Evolutionary conservation across 2,329 filamentous ascomycete genomes (phyloP).

Genomic region (Ascochyta viciae-villosae): DNA sequence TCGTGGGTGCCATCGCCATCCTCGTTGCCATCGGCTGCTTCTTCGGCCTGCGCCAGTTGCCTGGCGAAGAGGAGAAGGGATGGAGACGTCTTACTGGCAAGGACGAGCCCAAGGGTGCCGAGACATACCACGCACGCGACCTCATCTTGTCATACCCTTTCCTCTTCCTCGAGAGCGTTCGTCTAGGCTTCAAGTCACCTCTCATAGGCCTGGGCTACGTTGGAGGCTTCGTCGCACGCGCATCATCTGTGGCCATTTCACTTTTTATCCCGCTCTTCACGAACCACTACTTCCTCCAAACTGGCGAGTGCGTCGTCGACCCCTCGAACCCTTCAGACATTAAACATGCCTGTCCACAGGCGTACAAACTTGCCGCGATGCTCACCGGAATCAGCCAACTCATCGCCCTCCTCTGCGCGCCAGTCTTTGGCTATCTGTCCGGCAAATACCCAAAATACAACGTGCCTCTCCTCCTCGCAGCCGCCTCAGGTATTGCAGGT

Average conservation of each 20-base stretch:
- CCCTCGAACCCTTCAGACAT: slow-evolving; percentile 64
- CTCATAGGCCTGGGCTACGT: slow-evolving; percentile 88
- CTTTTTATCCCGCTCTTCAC: slow-evolving; percentile 93
- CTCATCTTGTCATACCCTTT: slow-evolving; percentile 64
- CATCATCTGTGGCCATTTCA: slow-evolving; percentile 93
- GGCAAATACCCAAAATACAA: slow-evolving; percentile 71
- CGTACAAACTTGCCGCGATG: slow-evolving; percentile 87
- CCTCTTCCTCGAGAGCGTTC: slow-evolving; percentile 52
- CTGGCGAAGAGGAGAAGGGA: slow-evolving; percentile 80
- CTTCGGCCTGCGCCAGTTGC: slow-evolving; percentile 72
- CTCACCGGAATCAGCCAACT: slow-evolving; percentile 90
- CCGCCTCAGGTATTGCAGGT: slow-evolving; percentile 76
- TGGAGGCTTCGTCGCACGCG: slow-evolving; percentile 91
- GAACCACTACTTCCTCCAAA: slow-evolving; percentile 85
- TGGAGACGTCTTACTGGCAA: slow-evolving; percentile 57
- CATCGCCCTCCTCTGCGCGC: slow-evolving; percentile 82
- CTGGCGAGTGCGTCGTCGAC: slow-evolving; percentile 74
- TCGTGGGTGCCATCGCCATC: slow-evolving; percentile 77
- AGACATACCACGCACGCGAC: slow-evolving; percentile 53
- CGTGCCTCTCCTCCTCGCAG: slow-evolving; percentile 74
- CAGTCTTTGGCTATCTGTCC: slow-evolving; percentile 86
- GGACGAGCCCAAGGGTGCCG: slow-evolving; percentile 31
- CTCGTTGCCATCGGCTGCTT: slow-evolving; percentile 77
- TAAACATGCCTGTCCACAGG: slow-evolving; percentile 82
- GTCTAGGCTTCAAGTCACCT: slow-evolving; percentile 74